A percentile compares a stretch with the other conserved stretches of the same genome.
Evolutionary conservation across 257 asterid genomes (phyloP).

Genomic region (Nicotiana tabacum): DNA sequence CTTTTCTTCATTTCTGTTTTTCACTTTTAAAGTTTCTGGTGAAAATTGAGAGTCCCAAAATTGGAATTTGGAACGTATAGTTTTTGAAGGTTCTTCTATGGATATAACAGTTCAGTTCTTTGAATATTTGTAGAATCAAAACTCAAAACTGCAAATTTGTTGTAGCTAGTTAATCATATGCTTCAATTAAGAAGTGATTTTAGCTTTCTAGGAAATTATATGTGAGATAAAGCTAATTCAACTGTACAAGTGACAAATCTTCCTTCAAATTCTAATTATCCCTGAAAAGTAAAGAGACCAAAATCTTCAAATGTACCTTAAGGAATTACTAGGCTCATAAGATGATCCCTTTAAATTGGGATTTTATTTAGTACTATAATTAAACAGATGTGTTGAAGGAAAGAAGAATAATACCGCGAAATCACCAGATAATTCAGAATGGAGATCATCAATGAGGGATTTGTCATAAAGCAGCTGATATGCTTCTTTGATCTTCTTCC

Average conservation of each 20-base stretch:
- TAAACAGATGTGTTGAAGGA: background rate
- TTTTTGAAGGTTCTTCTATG: background rate
- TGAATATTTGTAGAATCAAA: background rate
- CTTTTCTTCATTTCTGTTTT: no score
- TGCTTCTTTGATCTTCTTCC: constrained; percentile 49
- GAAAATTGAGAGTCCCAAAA: background rate
- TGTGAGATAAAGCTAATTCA: background rate
- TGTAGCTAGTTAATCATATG: background rate
- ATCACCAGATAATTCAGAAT: constrained; percentile 66
- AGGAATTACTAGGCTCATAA: background rate
- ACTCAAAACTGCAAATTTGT: background rate
- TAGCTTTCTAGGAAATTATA: background rate
- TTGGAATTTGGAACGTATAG: background rate
- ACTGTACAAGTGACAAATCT: background rate
- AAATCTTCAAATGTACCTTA: background rate
- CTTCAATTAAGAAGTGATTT: background rate
- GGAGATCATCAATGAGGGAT: constrained; percentile 48
- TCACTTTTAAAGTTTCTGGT: background rate
- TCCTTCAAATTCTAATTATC: background rate
- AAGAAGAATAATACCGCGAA: constrained; percentile 42
- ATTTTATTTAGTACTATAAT: background rate
- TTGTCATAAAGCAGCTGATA: constrained; percentile 49
- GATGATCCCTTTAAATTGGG: background rate
- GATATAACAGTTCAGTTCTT: no score
- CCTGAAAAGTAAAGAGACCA: background rate